These are phyloP conservation scores for Dendrocalamus sinicus DNA, from an alignment of 176 grass and related monocot genomes.

Conservation along the genomic window DNA sequence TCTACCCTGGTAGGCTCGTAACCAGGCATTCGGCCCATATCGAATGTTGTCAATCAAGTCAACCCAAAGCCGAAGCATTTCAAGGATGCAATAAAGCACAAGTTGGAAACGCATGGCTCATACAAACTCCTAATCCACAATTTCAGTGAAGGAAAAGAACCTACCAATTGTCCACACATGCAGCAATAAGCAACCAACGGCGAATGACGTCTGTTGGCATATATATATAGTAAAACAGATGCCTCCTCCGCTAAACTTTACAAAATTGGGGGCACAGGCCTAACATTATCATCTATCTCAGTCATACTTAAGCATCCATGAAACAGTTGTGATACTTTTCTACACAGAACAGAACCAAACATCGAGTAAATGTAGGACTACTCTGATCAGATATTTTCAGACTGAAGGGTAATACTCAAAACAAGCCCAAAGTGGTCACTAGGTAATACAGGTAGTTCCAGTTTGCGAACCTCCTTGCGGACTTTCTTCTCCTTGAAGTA, in stretches of 20 bases:
- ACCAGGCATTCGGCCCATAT: no score
- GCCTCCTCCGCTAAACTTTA: background rate
- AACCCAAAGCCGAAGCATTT: no score
- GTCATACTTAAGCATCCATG: background rate
- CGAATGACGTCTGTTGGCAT: no score
- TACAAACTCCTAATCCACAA: no score
- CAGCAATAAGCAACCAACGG: no score
- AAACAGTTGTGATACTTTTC: background rate
- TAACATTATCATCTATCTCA: background rate
- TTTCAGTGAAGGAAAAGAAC: no score
- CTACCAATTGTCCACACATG: no score
- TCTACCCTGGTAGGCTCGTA: no score
- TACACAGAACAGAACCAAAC: background rate
- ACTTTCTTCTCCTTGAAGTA: constrained; percentile 77
- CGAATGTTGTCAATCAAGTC: no score
- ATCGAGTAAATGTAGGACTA: background rate
- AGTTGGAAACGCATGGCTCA: no score
- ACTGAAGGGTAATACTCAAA: constrained; percentile 43
- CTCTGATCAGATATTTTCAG: constrained; percentile 4
- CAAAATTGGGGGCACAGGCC: background rate
- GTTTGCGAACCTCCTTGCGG: constrained; percentile 44
- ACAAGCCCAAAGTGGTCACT: constrained; percentile 91
- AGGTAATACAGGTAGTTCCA: constrained; percentile 73
- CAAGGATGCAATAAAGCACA: no score
- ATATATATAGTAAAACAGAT: background rate